These are phyloP conservation scores for Erythrobasidium hasegawianum DNA, from an alignment of 1,284 basidiomycete species.

Conservation along the genomic window DNA sequence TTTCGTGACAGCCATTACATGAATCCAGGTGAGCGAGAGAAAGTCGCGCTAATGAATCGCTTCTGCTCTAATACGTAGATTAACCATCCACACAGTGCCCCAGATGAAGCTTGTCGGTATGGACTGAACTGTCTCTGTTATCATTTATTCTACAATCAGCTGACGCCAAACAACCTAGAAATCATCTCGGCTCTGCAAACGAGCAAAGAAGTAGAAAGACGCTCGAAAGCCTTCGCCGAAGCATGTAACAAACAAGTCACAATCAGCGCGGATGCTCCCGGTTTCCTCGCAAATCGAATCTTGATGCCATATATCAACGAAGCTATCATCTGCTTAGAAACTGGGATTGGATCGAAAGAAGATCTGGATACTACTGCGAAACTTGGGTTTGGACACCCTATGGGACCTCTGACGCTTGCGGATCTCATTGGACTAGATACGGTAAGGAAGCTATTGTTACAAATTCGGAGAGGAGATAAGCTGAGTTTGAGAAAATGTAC, in stretches of 20 bases:
- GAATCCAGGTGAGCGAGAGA: constrained; percentile 62
- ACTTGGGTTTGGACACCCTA: constrained; percentile 92
- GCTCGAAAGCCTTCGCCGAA: constrained; percentile 73
- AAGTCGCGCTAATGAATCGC: too few species aligned
- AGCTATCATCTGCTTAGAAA: constrained; percentile 88
- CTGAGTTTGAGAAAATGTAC: neutral
- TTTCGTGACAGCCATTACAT: constrained; percentile 48
- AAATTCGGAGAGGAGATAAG: neutral
- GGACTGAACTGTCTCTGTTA: constrained; percentile 26
- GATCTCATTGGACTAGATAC: constrained; percentile 44
- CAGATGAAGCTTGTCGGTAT: constrained; percentile 61
- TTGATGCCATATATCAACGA: constrained; percentile 89
- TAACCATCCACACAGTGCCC: too few species aligned
- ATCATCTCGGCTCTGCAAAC: constrained; percentile 91
- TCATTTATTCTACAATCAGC: too few species aligned
- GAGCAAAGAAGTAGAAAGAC: constrained; percentile 65
- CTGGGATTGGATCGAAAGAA: constrained; percentile 82
- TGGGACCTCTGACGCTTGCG: constrained; percentile 55
- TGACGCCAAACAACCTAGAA: too few species aligned
- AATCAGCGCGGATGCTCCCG: constrained; percentile 77
- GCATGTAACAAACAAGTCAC: constrained; percentile 93
- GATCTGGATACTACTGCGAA: constrained; percentile 93
- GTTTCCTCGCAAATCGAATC: constrained; percentile 73
- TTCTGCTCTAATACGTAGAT: too few species aligned
- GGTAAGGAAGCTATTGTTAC: constrained; percentile 2